Base-by-base conservation (phyloP, 169 alveolate species). In the Eimeria sp. region DNA sequence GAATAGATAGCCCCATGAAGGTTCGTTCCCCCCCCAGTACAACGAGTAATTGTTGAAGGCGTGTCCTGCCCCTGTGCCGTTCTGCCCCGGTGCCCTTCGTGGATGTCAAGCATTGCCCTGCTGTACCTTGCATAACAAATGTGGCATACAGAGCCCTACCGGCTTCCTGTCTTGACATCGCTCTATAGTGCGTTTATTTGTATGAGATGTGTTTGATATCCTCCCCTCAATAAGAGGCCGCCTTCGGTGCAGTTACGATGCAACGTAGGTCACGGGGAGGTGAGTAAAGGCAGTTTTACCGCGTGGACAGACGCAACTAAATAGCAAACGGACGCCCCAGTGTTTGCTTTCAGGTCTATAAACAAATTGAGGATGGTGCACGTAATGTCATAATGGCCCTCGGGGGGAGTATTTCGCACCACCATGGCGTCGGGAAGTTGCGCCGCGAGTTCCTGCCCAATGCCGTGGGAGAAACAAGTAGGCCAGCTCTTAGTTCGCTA, bases 381-480 rank as follows among this genome's bases (percentile, higher is more conserved):
- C 97, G 99, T 89, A 98, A 97, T 63, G 98, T 96, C 88, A 96
- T 97, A 27, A 73, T 97, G 97, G 97, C 80, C 93, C 75, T 93
- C 78, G 99, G 99, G 45, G 99, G 99, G 2, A 89, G 98, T 43
- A 78, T 98, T 10, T 97, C 98, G 61, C 99, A 98, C 92, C 99
- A 98, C 96, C 98, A 98, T 94, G 99, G 99, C 75, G 97, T 98
- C 34, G 99, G 99, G 25, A 98, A 98, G 95, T 87, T 97, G 82
- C 97, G 99, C 80, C 97, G 97, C 88, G 75, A 95, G 90, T 97
- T 97, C 90, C 78, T 97, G 97, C 84, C 96, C 67, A 83, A 89
- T 34, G 95, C 95, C 14, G 87, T 97, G 5, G 98, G 98, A 11
- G 97, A 96, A 43, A 89, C 96, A 20, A 97, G 97, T 76, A 73